A percentile compares a stretch with the other conserved stretches of the same genome.
Evolutionary conservation across 148 eudicot genomes (phyloP).

Genomic region (Persicaria maculosa): DNA sequence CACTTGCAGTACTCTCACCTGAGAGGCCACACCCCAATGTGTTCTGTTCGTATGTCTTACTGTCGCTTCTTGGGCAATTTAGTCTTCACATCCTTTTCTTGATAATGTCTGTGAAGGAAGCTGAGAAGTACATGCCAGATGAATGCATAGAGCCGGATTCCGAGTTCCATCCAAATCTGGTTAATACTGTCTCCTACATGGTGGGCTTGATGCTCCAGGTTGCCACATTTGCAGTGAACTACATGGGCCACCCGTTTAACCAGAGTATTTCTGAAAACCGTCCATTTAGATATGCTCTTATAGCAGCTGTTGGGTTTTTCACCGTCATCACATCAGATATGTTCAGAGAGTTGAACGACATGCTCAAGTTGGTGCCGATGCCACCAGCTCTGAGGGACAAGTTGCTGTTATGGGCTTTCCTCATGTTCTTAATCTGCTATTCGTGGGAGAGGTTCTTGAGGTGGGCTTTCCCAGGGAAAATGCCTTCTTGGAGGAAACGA

Average conservation of each 20-base stretch:
- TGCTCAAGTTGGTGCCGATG: constrained; percentile 76
- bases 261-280: constrained; percentile 81
- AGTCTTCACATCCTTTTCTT: constrained; percentile 68
- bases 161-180: constrained; percentile 78
- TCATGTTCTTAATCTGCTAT: constrained; percentile 65
- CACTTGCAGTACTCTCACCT: constrained; percentile 62
- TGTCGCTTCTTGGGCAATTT: constrained; percentile 83
- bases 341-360: constrained; percentile 75
- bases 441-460: constrained; percentile 77
- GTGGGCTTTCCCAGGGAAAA: constrained; percentile 89
- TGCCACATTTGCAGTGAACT: constrained; percentile 95
- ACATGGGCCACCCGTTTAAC: constrained; percentile 96
- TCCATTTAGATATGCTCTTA: constrained; percentile 63
- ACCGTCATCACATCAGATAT: constrained; percentile 73
- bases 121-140: constrained; percentile 95
- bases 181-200: constrained; percentile 89
- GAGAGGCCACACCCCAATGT: constrained; percentile 85
- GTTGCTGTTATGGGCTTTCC: constrained; percentile 67
- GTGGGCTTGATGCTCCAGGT: constrained; percentile 94
- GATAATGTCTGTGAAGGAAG: constrained; percentile 76
- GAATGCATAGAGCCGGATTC: constrained; percentile 96
- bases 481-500: constrained; percentile 72
- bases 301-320: constrained; percentile 69
- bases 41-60: constrained; percentile 70
- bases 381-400: constrained; percentile 63